Evolutionary conservation across 208 protist genomes (phyloP), one percentile per base, ranked within the genome.

Genomic region (Herpetomonas muscarum): DNA sequence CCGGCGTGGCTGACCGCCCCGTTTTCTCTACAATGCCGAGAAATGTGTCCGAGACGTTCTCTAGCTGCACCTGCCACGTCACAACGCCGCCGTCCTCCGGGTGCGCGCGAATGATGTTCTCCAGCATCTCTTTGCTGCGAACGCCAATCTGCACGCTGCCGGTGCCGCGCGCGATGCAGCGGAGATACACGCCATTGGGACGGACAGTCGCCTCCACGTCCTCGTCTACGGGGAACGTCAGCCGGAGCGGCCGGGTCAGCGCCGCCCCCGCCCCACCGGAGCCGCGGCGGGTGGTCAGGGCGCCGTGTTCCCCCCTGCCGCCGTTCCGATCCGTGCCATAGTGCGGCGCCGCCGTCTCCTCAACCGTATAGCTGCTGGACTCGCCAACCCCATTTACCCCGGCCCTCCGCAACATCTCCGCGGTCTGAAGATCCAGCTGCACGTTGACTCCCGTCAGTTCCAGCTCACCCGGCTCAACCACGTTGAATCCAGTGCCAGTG

Each of bases 21-120:
- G 70, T 75, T 45, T 70, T 83, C 53, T 90, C 82, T 15, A 90
- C 81, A 13, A 90, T 66, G 3, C 87, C 87, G 0, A 90, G n/a
- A 53, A 93, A 93, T 2, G 76, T 79, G 29, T 93, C 77, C 13
- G 62, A 56, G 42, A 90, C 66, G 53, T 41, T 54, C 24, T 88
- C 87, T 3, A 93, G 71, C 0, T 80, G 87, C 24, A 93, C 66
- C 24, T 72, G 73, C 87, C 87, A 93, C 15, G 66, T 56, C 13
- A 93, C 72, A 6, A 79, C 21, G 9, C 83, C 76, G 3, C 64
- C 42, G 49, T 89, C 83, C 53, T 80, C 65, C 0, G 74, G 86
- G 42, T 76, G 85, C 17, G 61, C 39, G 7, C 30, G 29, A 0
- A 62, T 36, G 12, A 93, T 48, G 3, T 25, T 32, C 28, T 79